Base-by-base conservation (phyloP, 208 protist genomes). In the Porcisia deanei region DNA sequence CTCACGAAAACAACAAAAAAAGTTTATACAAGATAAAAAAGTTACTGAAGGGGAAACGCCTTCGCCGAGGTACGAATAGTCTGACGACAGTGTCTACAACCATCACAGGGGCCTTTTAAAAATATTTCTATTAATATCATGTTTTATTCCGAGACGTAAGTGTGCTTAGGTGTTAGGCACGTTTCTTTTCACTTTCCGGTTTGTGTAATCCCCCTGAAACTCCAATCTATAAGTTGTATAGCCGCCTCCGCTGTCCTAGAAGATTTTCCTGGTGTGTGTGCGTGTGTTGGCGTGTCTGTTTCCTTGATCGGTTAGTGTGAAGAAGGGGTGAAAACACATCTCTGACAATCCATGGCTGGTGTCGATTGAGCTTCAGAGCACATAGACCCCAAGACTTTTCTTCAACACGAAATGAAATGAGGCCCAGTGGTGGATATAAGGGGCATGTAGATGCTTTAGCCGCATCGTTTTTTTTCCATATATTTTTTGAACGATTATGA, bases 31-130 rank as follows among this genome's bases (percentile, higher is more conserved):
- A 52, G 47, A 52, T 52, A 52, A 52, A 14, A 67, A 34, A 66
- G 45, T 47, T 25, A 41, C 3, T n/a, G 9, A 30, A 45, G 4
- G 39, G 47, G 22, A 67, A 49, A 18, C 25, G 16, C 4, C 25
- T 67, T 8, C 3, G 9, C 47, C 18, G 18, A 6, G 41, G 63
- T 25, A 49, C 22, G 18, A 52, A 52, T 52, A 52, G 8, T 52
- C 8, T 52, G 47, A 52, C 47, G 10, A 30, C 30, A 52, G 47
- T 52, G 37, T 75, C 65, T 75, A 71, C 57, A 75, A 43, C 30
- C 65, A 41, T 73, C 47, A 0, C 47, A 5, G 47, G 10, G 10
- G 47, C 47, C 47, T 12, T 52, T 52, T 52, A 14, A 14, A 14
- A 14, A 52, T 52, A 52, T 52, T 52, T 52, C 41, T 67, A 34